Evolutionary conservation across 2,329 filamentous ascomycete species (phyloP), one percentile per base, ranked within the genome.

Genomic region (Pestalotiopsis sp.): DNA sequence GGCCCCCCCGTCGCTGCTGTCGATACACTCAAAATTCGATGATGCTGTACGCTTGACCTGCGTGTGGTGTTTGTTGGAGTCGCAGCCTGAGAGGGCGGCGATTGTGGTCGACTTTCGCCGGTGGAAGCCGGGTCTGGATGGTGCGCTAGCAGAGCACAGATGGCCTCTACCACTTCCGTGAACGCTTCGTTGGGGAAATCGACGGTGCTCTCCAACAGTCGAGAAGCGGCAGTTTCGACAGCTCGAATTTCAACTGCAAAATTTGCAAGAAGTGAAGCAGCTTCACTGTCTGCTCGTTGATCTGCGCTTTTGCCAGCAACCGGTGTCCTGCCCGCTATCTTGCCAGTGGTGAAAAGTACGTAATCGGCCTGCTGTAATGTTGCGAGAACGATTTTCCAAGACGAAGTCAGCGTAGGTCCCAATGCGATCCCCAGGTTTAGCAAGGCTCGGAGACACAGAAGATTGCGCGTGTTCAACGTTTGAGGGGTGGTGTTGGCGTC

Each of bases 351-450:
- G 67, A 91, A 92, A 31, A 98, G 86, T 4, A 98, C 91, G 71
- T 97, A 90, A 74, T 98, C 96, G 2, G 95, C 95, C 78, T 98
- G 93, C 75, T 98, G 94, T 7, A 99, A 83, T 0, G 95, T 97
- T 75, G 97, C 95, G 1, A 99, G 86, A 17, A 99, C 86, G 68
- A 99, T 98, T 1, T 90, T 91, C 93, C 97, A 99, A 0, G 95
- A 93, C 14, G 87, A 85, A 45, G 92, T 91, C 0, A 99, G 85
- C 0, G 94, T 97, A 3, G 96, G 94, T 0, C 96, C 96, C 1
- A 99, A 83, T 2, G 96, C 96, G 75, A 98, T 99, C 2, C 96
- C 96, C 3, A 99, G 83, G 74, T 99, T 99, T n/a, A 99, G 83
- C 17, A 99, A 85, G 38, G 96, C 96, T 75, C 97, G 87, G 58